Percentiles rank a stretch among this genome's conserved stretches.
Evolutionary conservation across 345 rosid genomes (phyloP).

Genomic region (Syzygium aromaticum): DNA sequence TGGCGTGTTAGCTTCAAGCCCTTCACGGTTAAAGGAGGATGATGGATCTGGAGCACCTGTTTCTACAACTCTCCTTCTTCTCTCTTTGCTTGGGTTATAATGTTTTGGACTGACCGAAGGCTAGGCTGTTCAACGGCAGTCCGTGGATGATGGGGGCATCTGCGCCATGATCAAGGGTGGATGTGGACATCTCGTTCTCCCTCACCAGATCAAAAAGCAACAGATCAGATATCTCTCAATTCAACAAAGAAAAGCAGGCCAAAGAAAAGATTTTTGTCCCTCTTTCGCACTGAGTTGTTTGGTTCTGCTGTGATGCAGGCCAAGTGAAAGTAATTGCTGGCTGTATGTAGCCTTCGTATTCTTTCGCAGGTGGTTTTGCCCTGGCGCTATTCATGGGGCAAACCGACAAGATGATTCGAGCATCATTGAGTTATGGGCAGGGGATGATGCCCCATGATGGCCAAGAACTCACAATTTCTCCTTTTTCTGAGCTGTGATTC

Average conservation of each 20-base stretch:
- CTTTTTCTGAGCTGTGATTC: neutral
- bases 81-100: neutral
- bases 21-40: neutral
- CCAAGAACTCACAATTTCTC: neutral
- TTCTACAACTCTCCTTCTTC: neutral
- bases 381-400: neutral
- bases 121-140: neutral
- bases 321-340: neutral
- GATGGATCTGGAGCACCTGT: conserved; percentile 5
- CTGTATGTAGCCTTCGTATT: neutral
- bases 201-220: neutral
- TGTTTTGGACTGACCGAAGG: neutral
- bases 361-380: neutral
- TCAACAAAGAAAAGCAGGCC: neutral
- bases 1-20: neutral
- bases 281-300: neutral
- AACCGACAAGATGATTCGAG: neutral
- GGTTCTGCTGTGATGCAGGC: neutral
- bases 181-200: neutral
- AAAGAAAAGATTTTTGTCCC: neutral
- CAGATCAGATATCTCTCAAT: neutral
- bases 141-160: neutral
- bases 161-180: neutral
- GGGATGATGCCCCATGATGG: neutral
- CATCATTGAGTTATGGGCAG: neutral